These are phyloP conservation scores for Neckera pumila DNA, from an alignment of 225 moss, liverwort and hornwort genomes.

Conservation along the genomic window DNA sequence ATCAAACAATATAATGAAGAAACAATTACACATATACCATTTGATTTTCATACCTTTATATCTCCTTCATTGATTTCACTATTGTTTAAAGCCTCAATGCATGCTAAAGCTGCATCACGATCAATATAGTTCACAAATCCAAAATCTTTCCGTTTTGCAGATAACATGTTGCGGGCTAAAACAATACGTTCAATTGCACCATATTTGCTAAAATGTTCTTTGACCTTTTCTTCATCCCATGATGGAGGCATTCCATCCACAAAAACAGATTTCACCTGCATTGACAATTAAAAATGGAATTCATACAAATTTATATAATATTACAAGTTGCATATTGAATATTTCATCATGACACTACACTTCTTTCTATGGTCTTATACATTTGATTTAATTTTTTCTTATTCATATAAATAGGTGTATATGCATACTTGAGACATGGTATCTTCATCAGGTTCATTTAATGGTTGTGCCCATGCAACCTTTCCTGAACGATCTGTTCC, in stretches of 20 bases:
- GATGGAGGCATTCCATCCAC: slow-evolving; percentile 54
- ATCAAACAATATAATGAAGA: background rate
- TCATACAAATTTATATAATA: background rate
- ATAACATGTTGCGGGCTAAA: slow-evolving; percentile 45
- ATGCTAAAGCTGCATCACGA: slow-evolving; percentile 37
- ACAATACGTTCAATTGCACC: slow-evolving; percentile 46
- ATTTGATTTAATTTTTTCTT: background rate
- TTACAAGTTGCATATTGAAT: background rate
- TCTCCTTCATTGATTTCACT: slow-evolving; percentile 36
- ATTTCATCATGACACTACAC: background rate
- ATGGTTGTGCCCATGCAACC: slow-evolving; percentile 49
- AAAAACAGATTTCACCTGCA: slow-evolving; percentile 45
- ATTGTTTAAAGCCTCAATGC: slow-evolving; percentile 44
- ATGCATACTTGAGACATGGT: slow-evolving; percentile 39
- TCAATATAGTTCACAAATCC: slow-evolving; percentile 46
- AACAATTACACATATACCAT: background rate
- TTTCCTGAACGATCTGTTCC: slow-evolving; percentile 36
- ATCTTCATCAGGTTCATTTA: slow-evolving; percentile 52
- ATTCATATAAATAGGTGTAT: background rate
- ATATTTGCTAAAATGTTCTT: slow-evolving; percentile 34
- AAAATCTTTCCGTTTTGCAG: slow-evolving; percentile 50
- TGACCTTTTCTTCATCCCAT: slow-evolving; percentile 53
- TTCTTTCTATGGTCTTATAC: background rate
- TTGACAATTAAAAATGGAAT: background rate
- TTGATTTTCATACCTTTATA: slow-evolving; percentile 12